phyloP scores from a whole-genome alignment of 2,329 filamentous ascomycete genomes.

The Beauveria scarabaeidicola region DNA sequence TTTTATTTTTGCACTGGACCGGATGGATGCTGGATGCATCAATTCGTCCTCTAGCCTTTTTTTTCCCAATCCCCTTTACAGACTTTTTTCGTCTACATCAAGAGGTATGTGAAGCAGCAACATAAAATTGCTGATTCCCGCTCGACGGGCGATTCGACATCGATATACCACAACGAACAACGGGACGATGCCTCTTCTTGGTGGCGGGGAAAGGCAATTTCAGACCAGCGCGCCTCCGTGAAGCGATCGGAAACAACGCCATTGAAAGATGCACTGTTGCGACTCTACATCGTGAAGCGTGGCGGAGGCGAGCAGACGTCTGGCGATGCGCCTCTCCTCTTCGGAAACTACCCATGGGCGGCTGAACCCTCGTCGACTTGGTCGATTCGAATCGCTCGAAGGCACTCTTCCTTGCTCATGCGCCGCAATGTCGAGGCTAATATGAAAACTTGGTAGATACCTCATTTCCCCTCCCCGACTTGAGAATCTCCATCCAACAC shows the following conservation, averaged over 20 bases:
- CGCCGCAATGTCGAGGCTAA: constrained; percentile 53
- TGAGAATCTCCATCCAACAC: constrained; percentile 67
- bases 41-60: constrained; percentile 2
- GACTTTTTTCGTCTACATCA: constrained; percentile 16
- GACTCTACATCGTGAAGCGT: neutral
- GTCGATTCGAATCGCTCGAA: constrained; percentile 31
- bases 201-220: constrained; percentile 58
- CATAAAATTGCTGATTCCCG: constrained; percentile 9
- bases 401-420: constrained; percentile 60
- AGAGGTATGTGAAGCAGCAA: constrained; percentile 37
- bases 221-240: constrained; percentile 18
- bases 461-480: constrained; percentile 55
- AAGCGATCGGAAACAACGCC: constrained; percentile 1
- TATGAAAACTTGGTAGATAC: constrained; percentile 47
- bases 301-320: constrained; percentile 15
- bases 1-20: constrained; percentile 13
- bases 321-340: constrained; percentile 55
- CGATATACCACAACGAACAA: constrained; percentile 13
- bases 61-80: constrained; percentile 7
- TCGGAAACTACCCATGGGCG: constrained; percentile 48
- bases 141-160: constrained; percentile 24
- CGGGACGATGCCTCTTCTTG: constrained; percentile 36
- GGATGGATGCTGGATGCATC: neutral
- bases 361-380: constrained; percentile 56
- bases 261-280: constrained; percentile 6